Base-by-base conservation (phyloP, 768 basidiomycete species). In the button mushroom (Agaricus bisporus) region DNA sequence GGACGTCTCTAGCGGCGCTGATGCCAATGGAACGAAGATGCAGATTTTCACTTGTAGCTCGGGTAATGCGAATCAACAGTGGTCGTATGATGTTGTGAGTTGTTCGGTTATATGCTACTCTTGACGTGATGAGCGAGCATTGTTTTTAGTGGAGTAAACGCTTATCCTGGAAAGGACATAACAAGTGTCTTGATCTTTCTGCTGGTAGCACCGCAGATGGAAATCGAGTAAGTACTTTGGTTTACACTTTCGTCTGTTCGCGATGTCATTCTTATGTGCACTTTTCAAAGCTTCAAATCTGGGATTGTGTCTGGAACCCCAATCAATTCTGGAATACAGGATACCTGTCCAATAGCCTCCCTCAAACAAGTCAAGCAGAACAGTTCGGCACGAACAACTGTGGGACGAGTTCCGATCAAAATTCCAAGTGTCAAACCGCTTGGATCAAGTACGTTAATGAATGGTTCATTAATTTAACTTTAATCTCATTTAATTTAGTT, bases 341-440 rank as follows among this genome's bases (percentile, higher is more conserved):
- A 2, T 81, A 80, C 63, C 65, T 67, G 26, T 61, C 64, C 51
- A 69, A 62, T 54, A 56, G 61, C 26, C 72, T 78, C 17, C 78
- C 82, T 17, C 53, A 67, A 38, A 73, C 73, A 12, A 76, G 79
- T 8, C 80, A 88, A 64, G 66, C 75, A 35, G 84, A 77, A 10
- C 88, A 88, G 61, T 68, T 67, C 38, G 86, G 85, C 17, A 81
- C 78, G 32, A 87, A 91, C 67, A 68, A 75, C 51, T 94, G 91
- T 62, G 85, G 83, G 1, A 74, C 79, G 1, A 68, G 67, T 9
- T 75, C 81, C 53, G 77, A 73, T 65, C 79, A 78, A 56, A 48
- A 70, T 8, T 86, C 88, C 0, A 66, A 79, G 35, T 91, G 88
- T 65, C 88, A 91, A 66, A 90, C 86, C 0, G 70, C 75, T 8